phyloP scores from a whole-genome alignment of 2,329 filamentous ascomycete species.

The Colletotrichum siamense region DNA sequence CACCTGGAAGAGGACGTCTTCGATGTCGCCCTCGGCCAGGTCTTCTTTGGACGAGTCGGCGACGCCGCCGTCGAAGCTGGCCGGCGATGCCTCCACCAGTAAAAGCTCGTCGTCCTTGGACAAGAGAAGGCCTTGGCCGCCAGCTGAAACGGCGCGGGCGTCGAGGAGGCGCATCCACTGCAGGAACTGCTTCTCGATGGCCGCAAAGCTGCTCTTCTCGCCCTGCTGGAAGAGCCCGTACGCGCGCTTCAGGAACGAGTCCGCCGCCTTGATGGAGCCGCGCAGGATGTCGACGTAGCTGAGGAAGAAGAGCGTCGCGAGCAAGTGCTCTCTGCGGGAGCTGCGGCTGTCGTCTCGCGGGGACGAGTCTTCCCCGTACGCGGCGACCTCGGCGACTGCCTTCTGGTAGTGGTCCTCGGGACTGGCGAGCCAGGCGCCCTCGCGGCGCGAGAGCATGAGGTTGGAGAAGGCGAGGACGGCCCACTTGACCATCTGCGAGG shows the following conservation, averaged over 20 bases:
- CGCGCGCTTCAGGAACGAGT: conserved; percentile 54
- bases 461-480: conserved; percentile 59
- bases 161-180: conserved; percentile 62
- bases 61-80: conserved; percentile 38
- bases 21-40: conserved; percentile 39
- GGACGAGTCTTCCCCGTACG: background rate
- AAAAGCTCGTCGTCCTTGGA: conserved; percentile 51
- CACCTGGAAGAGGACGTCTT: conserved; percentile 59
- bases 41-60: conserved; percentile 24
- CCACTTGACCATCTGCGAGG: conserved; percentile 51
- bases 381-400: conserved; percentile 37
- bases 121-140: conserved; percentile 60
- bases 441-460: conserved; percentile 43
- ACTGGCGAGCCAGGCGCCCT: conserved; percentile 32
- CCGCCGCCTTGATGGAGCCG: conserved; percentile 47
- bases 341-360: conserved; percentile 28
- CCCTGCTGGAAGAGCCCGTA: conserved; percentile 51
- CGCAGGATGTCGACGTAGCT: conserved; percentile 58
- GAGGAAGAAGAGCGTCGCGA: conserved; percentile 58
- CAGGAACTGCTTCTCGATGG: conserved; percentile 52
- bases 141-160: conserved; percentile 59
- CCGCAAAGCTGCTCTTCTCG: conserved; percentile 39
- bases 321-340: conserved; percentile 43
- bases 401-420: conserved; percentile 42
- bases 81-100: conserved; percentile 48